Evolutionary conservation across 306 rosid species (phyloP), one percentile per base, ranked within the genome.

Genomic region (Quercus agrifolia): DNA sequence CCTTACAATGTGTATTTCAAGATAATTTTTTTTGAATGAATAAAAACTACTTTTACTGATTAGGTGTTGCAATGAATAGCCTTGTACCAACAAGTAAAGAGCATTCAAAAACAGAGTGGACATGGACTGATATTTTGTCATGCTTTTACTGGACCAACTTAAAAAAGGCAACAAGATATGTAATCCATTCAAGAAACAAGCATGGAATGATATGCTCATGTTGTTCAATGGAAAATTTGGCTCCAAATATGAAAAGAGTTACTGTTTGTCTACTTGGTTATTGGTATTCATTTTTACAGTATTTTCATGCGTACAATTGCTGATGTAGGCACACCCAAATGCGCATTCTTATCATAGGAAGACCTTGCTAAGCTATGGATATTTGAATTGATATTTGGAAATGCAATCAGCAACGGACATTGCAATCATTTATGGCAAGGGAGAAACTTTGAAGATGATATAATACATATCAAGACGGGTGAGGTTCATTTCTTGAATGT

Each of bases 301-400:
- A 44, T 75, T 72, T 72, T 86, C 71, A 80, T 79, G 56, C 55
- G 13, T 30, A 27, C 21, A 28, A 54, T 68, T 78, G 72, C 66
- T 74, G 83, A 76, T 89, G 86, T 82, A 89, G 88, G 89, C 74
- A 83, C 85, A 83, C 78, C 89, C 92, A 71, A 76, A 80, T 31
- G 85, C 69, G 19, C 44, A 30, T 52, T 73, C 21, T 6, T 89
- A 89, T 78, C 71, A 79, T 85, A 83, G 81, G 78, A 89, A 77
- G 74, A 76, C 87, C 76, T 77, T 85, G 85, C 78, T 85, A 30
- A 83, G 71, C 81, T 85, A 79, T 75, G 83, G 21, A 66, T 82
- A 89, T 77, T 79, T 86, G 87, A 73, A 73, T 70, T 71, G 76
- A 87, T 87, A 76, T 87, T 81, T 79, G 82, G 78, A 61, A 76